Base-by-base conservation (phyloP, 2,329 filamentous ascomycete genomes). In the Xylariaceae sp. region DNA sequence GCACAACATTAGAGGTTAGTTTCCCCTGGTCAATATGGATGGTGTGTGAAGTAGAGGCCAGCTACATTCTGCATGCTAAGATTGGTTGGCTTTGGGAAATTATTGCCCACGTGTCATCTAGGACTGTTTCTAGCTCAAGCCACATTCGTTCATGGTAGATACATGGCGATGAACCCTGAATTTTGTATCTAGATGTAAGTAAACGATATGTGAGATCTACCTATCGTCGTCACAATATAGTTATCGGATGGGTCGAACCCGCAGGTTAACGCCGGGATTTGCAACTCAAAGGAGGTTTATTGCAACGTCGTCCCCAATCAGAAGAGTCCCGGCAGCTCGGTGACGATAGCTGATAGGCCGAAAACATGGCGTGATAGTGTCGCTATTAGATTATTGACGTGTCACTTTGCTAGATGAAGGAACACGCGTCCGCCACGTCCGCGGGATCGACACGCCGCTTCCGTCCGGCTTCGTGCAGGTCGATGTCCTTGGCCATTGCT, bases 311-410 rank as follows among this genome's bases (percentile, higher is more conserved):
- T 21, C 46, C 50, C 19, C 43, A 41, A 43, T 40, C 32, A 41
- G 40, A 20, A 12, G 20, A 20, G 19, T 48, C 14, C 59, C 56
- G 40, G 53, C 37, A n/a, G 37, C 32, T 16, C 32, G 56, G 59
- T 40, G 51, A 51, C 23, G 37, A 40, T 20, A 23, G 7, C 29
- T 41, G 46, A 60, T 60, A 53, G 51, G 53, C 18, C 40, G n/a
- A 6, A 20, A 3, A 7, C 10, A 7, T 40, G 44, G 6, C 2
- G 20, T 46, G 21, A 16, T 48, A 45, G 53, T 59, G 53, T 54
- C 37, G 54, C 54, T 48, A 57, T 55, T 50, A 50, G 21, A 23
- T 26, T 49, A 19, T 48, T 55, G 53, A 50, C 59, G 53, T 54
- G 50, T 57, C 49, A 16, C 9, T 26, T 43, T 20, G 7, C 32